A percentile compares a stretch with the other conserved stretches of the same genome.
Evolutionary conservation across 1,284 basidiomycete genomes (phyloP).

Genomic region (Ceratobasidium sp.): DNA sequence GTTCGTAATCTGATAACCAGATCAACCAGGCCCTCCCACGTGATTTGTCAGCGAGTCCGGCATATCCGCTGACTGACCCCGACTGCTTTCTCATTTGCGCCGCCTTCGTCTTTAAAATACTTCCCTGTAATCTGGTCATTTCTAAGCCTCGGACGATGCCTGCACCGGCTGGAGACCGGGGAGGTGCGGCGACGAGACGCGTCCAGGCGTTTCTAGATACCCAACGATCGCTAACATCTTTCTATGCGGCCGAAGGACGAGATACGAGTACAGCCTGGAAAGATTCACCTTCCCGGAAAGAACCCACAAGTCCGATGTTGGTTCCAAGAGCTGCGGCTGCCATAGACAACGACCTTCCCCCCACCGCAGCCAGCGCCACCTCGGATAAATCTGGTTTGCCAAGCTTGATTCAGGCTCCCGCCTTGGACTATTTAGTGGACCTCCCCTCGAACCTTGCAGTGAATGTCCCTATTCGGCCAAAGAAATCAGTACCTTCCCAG

Average conservation of each 20-base stretch:
- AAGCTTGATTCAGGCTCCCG: no score
- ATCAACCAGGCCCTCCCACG: slow-evolving; percentile 22
- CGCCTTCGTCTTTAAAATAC: background rate
- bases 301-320: slow-evolving; percentile 17
- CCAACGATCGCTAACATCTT: slow-evolving; percentile 45
- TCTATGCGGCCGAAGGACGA: slow-evolving; percentile 47
- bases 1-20: slow-evolving; percentile 42
- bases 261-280: slow-evolving; percentile 36
- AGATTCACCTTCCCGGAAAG: slow-evolving; percentile 3
- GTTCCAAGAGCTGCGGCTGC: slow-evolving; percentile 37
- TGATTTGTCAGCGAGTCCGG: slow-evolving; percentile 37
- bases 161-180: slow-evolving; percentile 13
- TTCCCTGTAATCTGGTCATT: background rate
- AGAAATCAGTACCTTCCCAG: background rate
- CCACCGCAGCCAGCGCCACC: slow-evolving; percentile 40
- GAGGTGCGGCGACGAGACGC: slow-evolving; percentile 28
- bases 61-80: slow-evolving; percentile 15
- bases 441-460: no score
- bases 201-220: slow-evolving; percentile 49
- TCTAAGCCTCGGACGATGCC: background rate
- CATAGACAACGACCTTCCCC: slow-evolving; percentile 3
- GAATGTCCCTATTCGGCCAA: background rate
- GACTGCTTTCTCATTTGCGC: slow-evolving; percentile 26
- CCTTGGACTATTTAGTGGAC: no score
- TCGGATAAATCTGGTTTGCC: slow-evolving; percentile 6